A percentile compares a stretch with the other conserved stretches of the same genome.
Evolutionary conservation across 2,329 filamentous ascomycete genomes (phyloP).

Genomic region (Colletotrichum sp.): DNA sequence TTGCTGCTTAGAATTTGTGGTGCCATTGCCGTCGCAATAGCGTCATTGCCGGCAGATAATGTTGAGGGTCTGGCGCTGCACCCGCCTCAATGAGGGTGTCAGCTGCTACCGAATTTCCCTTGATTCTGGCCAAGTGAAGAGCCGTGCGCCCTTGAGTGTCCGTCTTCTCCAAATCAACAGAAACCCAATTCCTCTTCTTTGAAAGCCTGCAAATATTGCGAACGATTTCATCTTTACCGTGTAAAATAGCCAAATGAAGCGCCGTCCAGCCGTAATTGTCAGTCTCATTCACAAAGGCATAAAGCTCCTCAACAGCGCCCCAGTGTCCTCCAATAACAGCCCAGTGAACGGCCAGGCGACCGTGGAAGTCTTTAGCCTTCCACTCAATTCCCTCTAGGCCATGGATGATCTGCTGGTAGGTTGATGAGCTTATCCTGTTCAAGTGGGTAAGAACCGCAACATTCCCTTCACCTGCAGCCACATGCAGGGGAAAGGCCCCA

Average conservation of each 20-base stretch:
- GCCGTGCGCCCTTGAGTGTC: background rate
- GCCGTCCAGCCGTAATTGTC: background rate
- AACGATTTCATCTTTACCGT: background rate
- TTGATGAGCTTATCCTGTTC: background rate
- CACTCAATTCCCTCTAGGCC: background rate
- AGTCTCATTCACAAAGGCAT: background rate
- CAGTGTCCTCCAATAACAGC: background rate
- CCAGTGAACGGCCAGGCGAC: background rate
- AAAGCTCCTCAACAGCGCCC: background rate
- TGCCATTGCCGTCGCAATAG: background rate
- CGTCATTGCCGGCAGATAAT: background rate
- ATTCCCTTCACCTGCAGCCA: background rate
- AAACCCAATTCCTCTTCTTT: background rate
- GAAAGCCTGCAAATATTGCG: background rate
- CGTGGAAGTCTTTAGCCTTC: background rate
- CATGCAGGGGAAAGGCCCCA: background rate
- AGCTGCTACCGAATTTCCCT: background rate
- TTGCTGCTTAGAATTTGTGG: fast-evolving
- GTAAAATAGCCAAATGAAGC: background rate
- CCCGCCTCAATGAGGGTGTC: background rate
- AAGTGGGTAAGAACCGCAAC: background rate
- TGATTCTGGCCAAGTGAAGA: background rate
- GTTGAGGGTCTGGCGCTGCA: background rate
- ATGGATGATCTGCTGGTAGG: background rate
- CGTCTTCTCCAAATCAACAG: background rate